Evolutionary conservation across 148 eudicot species (phyloP).

Genomic region (Drosera capensis): DNA sequence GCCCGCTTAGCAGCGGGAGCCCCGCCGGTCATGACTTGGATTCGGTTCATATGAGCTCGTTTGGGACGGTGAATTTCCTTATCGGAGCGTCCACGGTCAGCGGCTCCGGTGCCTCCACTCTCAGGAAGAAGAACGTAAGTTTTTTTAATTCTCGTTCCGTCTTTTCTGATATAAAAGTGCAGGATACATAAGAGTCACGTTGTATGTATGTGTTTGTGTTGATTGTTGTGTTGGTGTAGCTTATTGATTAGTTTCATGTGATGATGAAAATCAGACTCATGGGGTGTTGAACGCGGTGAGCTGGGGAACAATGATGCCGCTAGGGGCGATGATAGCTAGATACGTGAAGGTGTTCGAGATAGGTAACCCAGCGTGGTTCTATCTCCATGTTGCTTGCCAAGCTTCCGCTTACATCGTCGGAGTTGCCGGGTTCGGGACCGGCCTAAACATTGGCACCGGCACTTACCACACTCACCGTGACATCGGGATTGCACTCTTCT

Average conservation of each 20-base stretch:
- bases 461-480: constrained; percentile 22
- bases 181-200: neutral
- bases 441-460: constrained; percentile 35
- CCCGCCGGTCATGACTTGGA: constrained; percentile 9
- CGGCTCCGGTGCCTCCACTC: constrained; percentile 4
- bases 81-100: constrained; percentile 17
- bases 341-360: constrained; percentile 26
- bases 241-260: neutral
- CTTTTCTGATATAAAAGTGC: neutral
- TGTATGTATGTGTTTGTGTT: neutral
- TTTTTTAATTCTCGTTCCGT: neutral
- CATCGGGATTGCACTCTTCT: constrained; percentile 31
- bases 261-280: constrained; percentile 22
- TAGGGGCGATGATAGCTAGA: constrained; percentile 52
- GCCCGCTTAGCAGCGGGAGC: constrained; percentile 20
- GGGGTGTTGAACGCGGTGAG: constrained; percentile 40
- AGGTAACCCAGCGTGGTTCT: constrained; percentile 18
- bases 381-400: constrained; percentile 30
- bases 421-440: constrained; percentile 34
- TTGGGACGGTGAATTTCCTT: constrained; percentile 36
- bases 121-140: constrained; percentile 22
- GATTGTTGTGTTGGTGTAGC: neutral
- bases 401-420: constrained; percentile 36
- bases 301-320: constrained; percentile 51
- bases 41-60: constrained; percentile 18